Conservation (phyloP, 176 grass and related monocot species). For the Oryza meyeriana region DNA sequence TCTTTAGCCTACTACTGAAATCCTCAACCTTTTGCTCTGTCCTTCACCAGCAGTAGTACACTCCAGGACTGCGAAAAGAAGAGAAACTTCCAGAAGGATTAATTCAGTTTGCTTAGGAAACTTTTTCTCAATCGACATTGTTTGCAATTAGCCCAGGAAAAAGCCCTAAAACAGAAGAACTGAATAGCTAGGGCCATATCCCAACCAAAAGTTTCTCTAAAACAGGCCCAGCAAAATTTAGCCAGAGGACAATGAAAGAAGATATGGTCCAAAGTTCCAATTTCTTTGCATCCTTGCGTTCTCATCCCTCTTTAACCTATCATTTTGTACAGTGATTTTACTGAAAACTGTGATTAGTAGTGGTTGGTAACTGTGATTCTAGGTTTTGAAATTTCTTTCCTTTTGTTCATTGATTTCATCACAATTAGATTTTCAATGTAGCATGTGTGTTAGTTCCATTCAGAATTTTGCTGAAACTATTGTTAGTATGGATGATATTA, state of each 20-base stretch:
- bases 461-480: background rate
- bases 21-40: background rate
- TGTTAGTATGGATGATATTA: background rate
- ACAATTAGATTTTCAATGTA: background rate
- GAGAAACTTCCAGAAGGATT: background rate
- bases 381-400: background rate
- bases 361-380: background rate
- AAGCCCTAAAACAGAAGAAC: background rate
- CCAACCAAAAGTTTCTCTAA: background rate
- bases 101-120: background rate
- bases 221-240: background rate
- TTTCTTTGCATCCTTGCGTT: background rate
- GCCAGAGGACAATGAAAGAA: background rate
- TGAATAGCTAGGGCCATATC: background rate
- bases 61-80: background rate
- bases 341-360: too few relatives aligned
- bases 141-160: background rate
- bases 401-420: background rate
- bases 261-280: too few relatives aligned
- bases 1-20: background rate
- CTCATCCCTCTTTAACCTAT: background rate
- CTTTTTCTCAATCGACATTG: background rate
- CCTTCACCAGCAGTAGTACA: background rate
- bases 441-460: background rate
- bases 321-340: background rate